These are phyloP conservation scores for Monilinia polystroma DNA, from an alignment of 2,329 filamentous ascomycete species.

Conservation along the genomic window DNA sequence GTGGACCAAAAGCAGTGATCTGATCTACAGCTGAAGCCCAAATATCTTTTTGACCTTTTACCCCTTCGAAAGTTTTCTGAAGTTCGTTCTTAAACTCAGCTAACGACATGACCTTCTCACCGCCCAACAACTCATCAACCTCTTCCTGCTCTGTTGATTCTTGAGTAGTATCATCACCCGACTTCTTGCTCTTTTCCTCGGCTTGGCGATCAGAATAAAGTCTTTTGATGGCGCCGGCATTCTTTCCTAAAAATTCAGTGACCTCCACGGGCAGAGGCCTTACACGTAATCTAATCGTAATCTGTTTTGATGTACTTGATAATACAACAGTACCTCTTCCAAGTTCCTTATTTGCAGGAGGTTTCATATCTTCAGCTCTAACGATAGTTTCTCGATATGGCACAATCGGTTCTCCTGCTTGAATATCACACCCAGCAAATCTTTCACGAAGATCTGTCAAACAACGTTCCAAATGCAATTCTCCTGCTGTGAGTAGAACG, in stretches of 20 bases:
- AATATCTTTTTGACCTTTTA: constrained; percentile 69
- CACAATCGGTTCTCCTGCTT: constrained; percentile 90
- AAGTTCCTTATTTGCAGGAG: constrained; percentile 79
- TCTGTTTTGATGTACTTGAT: constrained; percentile 80
- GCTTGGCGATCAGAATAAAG: constrained; percentile 71
- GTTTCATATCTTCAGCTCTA: constrained; percentile 84
- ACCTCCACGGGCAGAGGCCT: constrained; percentile 74
- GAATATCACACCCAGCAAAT: constrained; percentile 91
- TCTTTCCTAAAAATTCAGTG: constrained; percentile 82
- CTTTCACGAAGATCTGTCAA: constrained; percentile 89
- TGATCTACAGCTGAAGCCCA: constrained; percentile 77
- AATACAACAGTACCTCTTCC: constrained; percentile 77
- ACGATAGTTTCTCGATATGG: constrained; percentile 94
- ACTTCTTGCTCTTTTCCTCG: constrained; percentile 41
- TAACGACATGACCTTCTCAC: constrained; percentile 62
- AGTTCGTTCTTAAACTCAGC: constrained; percentile 78
- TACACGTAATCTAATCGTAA: constrained; percentile 74
- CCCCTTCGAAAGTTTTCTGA: constrained; percentile 63
- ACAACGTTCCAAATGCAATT: constrained; percentile 90
- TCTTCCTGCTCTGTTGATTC: constrained; percentile 41
- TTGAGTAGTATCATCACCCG: constrained; percentile 32
- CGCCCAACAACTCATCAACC: constrained; percentile 55
- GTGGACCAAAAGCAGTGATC: constrained; percentile 87
- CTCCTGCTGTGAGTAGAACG: constrained; percentile 89
- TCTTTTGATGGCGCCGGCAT: constrained; percentile 73